Evolutionary conservation across 192 early-diverging fungal species (phyloP).

Genomic region (Irineochytrium annulatum): DNA sequence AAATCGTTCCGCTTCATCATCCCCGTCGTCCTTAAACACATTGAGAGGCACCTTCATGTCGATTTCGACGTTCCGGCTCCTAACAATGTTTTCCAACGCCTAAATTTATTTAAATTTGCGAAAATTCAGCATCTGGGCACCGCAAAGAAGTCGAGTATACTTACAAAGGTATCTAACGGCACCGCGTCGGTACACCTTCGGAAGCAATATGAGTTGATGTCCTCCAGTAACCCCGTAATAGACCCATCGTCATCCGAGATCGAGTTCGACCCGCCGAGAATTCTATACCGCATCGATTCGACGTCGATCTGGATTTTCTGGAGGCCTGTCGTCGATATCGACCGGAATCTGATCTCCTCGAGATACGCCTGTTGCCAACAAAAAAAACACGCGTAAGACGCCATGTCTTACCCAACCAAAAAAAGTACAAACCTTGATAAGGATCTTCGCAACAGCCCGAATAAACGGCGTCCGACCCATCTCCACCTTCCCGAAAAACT

Average conservation of each 20-base stretch:
- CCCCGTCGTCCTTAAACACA: too few relatives aligned
- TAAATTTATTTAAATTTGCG: too few relatives aligned
- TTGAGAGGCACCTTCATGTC: too few relatives aligned
- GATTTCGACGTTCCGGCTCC: too few relatives aligned
- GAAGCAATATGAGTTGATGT: conserved; percentile 46
- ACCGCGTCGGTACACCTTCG: conserved; percentile 44
- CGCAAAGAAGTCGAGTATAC: background rate
- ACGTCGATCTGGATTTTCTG: conserved; percentile 68
- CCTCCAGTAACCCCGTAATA: conserved; percentile 44
- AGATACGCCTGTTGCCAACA: conserved; percentile 29
- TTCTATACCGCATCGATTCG: conserved; percentile 38
- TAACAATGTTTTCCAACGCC: too few relatives aligned
- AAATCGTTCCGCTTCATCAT: too few relatives aligned
- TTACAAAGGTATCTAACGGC: background rate
- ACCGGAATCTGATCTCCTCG: conserved; percentile 53
- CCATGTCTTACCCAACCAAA: background rate
- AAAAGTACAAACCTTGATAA: conserved; percentile 53
- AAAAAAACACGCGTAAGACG: background rate
- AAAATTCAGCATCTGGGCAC: too few relatives aligned
- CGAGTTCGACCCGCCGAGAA: background rate
- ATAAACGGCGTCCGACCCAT: conserved; percentile 45
- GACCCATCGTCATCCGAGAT: conserved; percentile 16
- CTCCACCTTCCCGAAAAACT: conserved; percentile 59
- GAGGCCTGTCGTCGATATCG: conserved; percentile 47
- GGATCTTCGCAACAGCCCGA: conserved; percentile 50